Evolutionary conservation across 805 yeast genomes (phyloP).

Genomic region (Kodamaea neixiangensis): DNA sequence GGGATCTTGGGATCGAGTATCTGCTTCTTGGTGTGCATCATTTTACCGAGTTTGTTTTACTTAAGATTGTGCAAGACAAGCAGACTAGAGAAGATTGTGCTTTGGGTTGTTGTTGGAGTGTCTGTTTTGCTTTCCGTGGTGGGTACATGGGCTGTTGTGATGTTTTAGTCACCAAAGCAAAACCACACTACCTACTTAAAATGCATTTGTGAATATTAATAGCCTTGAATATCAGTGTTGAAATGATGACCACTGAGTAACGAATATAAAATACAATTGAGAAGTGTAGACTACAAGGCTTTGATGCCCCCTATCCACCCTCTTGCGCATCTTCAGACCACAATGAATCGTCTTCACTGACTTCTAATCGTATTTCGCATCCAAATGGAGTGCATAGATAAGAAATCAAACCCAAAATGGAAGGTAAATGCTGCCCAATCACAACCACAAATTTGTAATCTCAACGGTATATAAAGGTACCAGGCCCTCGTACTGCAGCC

Average conservation of each 20-base stretch:
- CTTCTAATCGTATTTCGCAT: no score
- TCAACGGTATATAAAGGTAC: not conserved
- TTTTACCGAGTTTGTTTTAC: conserved; percentile 42
- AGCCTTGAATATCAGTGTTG: no score
- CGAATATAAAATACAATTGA: no score
- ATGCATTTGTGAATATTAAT: no score
- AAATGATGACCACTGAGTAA: no score
- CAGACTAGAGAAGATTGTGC: conserved; percentile 16
- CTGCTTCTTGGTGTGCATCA: conserved; percentile 43
- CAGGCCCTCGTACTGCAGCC: no score
- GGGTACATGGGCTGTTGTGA: conserved; percentile 21
- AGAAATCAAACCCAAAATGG: not conserved
- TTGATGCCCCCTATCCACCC: no score
- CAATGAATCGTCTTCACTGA: no score
- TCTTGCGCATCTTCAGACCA: no score
- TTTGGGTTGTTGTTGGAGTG: conserved; percentile 12
- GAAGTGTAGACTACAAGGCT: no score
- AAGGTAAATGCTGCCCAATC: not conserved
- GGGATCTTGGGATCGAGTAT: conserved; percentile 45
- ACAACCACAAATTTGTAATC: not conserved
- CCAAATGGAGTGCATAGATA: not conserved
- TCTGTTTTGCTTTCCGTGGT: conserved; percentile 18
- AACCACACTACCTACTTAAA: no score
- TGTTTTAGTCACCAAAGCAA: no score
- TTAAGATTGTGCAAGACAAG: conserved; percentile 23